Evolutionary conservation across 306 rosid genomes (phyloP).

Genomic region (Prosopis cineraria): DNA sequence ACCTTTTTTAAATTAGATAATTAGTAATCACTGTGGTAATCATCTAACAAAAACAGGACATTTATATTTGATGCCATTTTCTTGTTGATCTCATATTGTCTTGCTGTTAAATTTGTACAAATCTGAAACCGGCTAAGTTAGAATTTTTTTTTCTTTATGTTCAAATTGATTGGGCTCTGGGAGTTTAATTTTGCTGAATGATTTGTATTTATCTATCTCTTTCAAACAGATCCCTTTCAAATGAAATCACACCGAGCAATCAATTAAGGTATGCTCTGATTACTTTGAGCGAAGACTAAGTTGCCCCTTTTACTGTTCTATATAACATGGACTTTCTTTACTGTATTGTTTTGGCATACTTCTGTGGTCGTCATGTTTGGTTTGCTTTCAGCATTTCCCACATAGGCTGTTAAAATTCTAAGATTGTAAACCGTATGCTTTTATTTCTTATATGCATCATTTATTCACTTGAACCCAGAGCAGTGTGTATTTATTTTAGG

Average conservation of each 20-base stretch:
- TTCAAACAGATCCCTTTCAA: constrained; percentile 58
- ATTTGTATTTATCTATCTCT: constrained; percentile 28
- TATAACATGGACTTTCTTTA: background rate
- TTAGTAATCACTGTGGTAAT: constrained; percentile 3
- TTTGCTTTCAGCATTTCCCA: background rate
- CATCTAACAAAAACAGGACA: constrained; percentile 22
- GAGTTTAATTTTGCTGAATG: constrained; percentile 25
- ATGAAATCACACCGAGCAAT: constrained; percentile 72
- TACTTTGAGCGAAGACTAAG: constrained; percentile 19
- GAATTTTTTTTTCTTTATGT: background rate
- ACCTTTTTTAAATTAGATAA: constrained; percentile 3
- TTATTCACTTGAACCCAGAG: background rate
- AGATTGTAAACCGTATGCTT: background rate
- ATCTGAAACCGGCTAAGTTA: constrained; percentile 9
- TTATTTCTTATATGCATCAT: background rate
- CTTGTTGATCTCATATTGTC: background rate
- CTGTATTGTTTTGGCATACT: constrained; percentile 16
- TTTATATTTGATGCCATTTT: constrained; percentile 11
- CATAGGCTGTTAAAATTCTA: background rate
- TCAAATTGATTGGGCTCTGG: constrained; percentile 29
- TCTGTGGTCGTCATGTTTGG: background rate
- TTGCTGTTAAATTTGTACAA: background rate
- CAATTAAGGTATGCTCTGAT: constrained; percentile 68
- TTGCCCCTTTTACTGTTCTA: constrained; percentile 20
- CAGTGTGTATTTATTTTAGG: background rate